These are phyloP conservation scores for Clavaria fumosa DNA, from an alignment of 768 basidiomycete species.

Conservation along the genomic window DNA sequence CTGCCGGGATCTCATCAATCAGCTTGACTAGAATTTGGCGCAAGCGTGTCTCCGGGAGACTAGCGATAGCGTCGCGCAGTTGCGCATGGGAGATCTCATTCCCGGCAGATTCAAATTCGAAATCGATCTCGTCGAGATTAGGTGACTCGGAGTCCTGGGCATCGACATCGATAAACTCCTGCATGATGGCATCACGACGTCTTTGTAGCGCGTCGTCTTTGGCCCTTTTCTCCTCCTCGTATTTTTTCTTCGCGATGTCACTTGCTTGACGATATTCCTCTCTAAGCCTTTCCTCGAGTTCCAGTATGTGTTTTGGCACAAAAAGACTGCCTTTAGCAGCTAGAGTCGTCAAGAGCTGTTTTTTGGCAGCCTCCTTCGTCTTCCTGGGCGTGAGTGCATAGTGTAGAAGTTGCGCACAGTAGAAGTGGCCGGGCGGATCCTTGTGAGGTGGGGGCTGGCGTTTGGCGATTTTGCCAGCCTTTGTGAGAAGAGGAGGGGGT, in stretches of 20 bases:
- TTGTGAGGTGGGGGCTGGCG: constrained; percentile 13
- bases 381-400: constrained; percentile 17
- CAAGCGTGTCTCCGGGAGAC: constrained; percentile 5
- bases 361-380: constrained; percentile 15
- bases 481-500: constrained; percentile 14
- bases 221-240: constrained; percentile 6
- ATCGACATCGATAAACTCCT: constrained; percentile 8
- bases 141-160: background rate
- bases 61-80: constrained; percentile 6
- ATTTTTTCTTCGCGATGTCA: constrained; percentile 9
- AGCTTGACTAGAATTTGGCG: constrained; percentile 8
- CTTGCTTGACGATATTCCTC: constrained; percentile 13
- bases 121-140: too few species aligned
- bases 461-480: constrained; percentile 17
- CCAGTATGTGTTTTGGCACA: constrained; percentile 13
- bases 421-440: constrained; percentile 15
- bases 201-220: constrained; percentile 5
- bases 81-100: constrained; percentile 1
- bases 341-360: constrained; percentile 14
- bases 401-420: constrained; percentile 16
- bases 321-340: constrained; percentile 8
- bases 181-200: constrained; percentile 8
- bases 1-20: constrained; percentile 5
- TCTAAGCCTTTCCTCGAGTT: constrained; percentile 12
- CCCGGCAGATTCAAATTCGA: background rate